phyloP scores from a whole-genome alignment of 1,284 basidiomycete genomes.

The Moesziomyces sp. region DNA sequence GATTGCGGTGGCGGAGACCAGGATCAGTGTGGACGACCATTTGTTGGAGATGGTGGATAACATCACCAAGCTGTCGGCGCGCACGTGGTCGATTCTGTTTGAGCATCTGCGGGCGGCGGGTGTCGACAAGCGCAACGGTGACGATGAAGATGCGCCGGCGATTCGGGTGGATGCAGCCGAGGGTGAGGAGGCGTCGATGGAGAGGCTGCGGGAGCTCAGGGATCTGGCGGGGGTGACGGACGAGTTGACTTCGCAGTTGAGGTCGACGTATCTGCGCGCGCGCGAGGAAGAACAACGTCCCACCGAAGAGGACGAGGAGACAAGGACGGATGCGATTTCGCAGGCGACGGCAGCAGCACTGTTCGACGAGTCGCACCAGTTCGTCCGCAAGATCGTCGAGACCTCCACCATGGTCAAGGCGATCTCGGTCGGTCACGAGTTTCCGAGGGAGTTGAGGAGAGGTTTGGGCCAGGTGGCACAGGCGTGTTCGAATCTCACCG shows the following conservation, averaged over 20 bases:
- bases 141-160: background rate
- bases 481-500: conserved; percentile 53
- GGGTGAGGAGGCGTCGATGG: background rate
- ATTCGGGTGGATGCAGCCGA: background rate
- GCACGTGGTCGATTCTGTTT: conserved; percentile 57
- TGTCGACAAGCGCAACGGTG: conserved; percentile 6
- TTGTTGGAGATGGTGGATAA: conserved; percentile 53
- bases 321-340: conserved; percentile 21
- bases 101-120: conserved; percentile 42
- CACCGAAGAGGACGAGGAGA: no score
- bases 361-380: conserved; percentile 56
- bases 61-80: conserved; percentile 53
- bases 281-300: conserved; percentile 35
- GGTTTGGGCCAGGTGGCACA: conserved; percentile 58
- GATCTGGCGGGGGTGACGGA: conserved; percentile 35
- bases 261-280: conserved; percentile 39
- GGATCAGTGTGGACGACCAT: conserved; percentile 49
- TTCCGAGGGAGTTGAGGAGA: conserved; percentile 52
- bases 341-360: conserved; percentile 33
- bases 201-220: conserved; percentile 25
- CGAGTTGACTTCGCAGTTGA: conserved; percentile 40
- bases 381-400: conserved; percentile 58
- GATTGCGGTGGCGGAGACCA: conserved; percentile 25
- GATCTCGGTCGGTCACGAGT: conserved; percentile 47
- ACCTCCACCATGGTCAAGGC: conserved; percentile 59